A percentile compares a stretch with the other conserved stretches of the same genome.
phyloP scores from a whole-genome alignment of 1,139 yeast species.

The Yamadazyma jaroonii region DNA sequence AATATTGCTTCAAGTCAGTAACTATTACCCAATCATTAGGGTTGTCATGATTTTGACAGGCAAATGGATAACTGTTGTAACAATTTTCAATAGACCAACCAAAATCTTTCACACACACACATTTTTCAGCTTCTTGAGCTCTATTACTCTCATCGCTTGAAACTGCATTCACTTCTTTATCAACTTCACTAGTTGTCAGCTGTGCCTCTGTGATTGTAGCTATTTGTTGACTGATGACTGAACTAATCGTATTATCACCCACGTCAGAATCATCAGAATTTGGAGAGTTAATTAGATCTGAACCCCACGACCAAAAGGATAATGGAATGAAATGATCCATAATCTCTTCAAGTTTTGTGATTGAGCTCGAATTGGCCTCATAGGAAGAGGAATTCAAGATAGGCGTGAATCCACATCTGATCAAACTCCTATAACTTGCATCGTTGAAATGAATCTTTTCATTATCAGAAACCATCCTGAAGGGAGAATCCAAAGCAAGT shows the following conservation, averaged over 20 bases:
- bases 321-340: slow-evolving; percentile 25
- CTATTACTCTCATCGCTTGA: too few species aligned
- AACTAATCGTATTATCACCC: too few species aligned
- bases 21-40: slow-evolving; percentile 50
- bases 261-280: not conserved
- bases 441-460: slow-evolving; percentile 28
- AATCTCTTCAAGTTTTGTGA: slow-evolving; percentile 14
- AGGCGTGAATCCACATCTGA: slow-evolving; percentile 61
- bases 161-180: too few species aligned
- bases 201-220: too few species aligned
- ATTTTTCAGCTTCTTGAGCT: slow-evolving; percentile 29
- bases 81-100: slow-evolving; percentile 70
- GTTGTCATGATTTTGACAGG: slow-evolving; percentile 49
- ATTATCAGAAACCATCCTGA: slow-evolving; percentile 40
- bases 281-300: slow-evolving; percentile 28
- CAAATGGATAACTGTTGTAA: slow-evolving; percentile 46
- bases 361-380: slow-evolving; percentile 16
- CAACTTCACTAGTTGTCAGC: too few species aligned
- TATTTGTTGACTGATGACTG: not conserved
- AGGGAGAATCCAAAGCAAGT: slow-evolving; percentile 23
- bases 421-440: slow-evolving; percentile 28
- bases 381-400: slow-evolving; percentile 43
- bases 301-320: slow-evolving; percentile 57
- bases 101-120: slow-evolving; percentile 51
- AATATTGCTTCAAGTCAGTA: slow-evolving; percentile 41